phyloP scores from a whole-genome alignment of 441 rosid genomes.

The Melastoma candidum region DNA sequence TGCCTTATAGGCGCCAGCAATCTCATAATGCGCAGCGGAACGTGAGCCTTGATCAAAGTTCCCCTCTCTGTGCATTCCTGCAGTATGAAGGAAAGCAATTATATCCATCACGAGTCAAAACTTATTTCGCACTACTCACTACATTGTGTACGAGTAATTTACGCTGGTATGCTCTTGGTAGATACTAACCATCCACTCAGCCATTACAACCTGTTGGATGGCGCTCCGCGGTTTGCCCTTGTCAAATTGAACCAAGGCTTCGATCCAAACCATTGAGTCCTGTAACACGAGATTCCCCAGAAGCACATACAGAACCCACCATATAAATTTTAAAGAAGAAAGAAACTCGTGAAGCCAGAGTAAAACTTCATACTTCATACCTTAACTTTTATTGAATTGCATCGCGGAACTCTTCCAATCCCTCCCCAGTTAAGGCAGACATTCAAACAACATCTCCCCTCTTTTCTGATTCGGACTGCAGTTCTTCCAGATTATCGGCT shows the following conservation, averaged over 20 bases:
- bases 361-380: slow-evolving; percentile 27
- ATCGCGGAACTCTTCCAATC: slow-evolving; percentile 65
- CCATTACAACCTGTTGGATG: slow-evolving; percentile 85
- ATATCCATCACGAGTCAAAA: no score
- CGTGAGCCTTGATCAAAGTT: slow-evolving; percentile 62
- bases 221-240: slow-evolving; percentile 85
- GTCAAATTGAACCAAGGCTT: slow-evolving; percentile 81
- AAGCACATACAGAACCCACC: slow-evolving; percentile 6
- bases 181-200: slow-evolving; percentile 39
- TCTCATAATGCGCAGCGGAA: slow-evolving; percentile 79
- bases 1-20: slow-evolving; percentile 79
- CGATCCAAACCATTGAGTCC: slow-evolving; percentile 95
- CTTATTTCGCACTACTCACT: no score
- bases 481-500: slow-evolving; percentile 47
- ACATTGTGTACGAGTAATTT: no score
- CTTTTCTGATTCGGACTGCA: slow-evolving; percentile 55
- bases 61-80: slow-evolving; percentile 53
- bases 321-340: slow-evolving; percentile 5
- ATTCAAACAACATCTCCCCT: slow-evolving; percentile 56
- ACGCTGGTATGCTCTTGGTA: no score
- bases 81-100: no score
- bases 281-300: slow-evolving; percentile 16
- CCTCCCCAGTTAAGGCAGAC: slow-evolving; percentile 74
- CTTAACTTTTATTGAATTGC: slow-evolving; percentile 72
- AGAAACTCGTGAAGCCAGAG: slow-evolving; percentile 2